A percentile compares a stretch with the other conserved stretches of the same genome.
Evolutionary conservation across 352 stramenopile genomes (phyloP).

Genomic region (Plasmopara viticola): DNA sequence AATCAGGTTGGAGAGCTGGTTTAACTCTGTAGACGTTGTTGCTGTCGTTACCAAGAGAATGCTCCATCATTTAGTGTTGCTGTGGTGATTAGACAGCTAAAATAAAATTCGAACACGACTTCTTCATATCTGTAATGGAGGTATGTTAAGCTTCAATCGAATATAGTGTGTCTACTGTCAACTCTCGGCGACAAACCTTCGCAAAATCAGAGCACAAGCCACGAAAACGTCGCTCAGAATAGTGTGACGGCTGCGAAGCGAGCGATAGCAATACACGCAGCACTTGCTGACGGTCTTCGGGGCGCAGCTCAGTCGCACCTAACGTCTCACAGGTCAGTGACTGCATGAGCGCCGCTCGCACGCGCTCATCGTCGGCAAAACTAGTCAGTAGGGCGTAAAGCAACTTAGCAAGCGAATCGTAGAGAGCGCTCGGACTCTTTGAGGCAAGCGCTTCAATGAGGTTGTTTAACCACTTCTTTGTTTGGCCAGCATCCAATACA

Average conservation of each 20-base stretch:
- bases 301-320: slow-evolving; percentile 31
- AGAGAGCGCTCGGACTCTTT: slow-evolving; percentile 52
- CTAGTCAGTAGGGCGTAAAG: slow-evolving; percentile 46
- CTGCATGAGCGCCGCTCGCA: slow-evolving; percentile 27
- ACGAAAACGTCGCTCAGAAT: slow-evolving; percentile 53
- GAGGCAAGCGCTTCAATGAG: slow-evolving; percentile 40
- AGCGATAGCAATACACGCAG: slow-evolving; percentile 50
- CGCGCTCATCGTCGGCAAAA: slow-evolving; percentile 30
- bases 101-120: slow-evolving; percentile 1
- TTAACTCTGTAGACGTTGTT: slow-evolving; percentile 5
- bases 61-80: slow-evolving; percentile 9
- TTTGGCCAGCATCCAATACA: slow-evolving; percentile 35
- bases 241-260: slow-evolving; percentile 41
- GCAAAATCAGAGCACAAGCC: slow-evolving; percentile 58
- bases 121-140: slow-evolving; percentile 3
- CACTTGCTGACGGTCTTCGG: slow-evolving; percentile 45
- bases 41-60: background rate
- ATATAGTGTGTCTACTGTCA: slow-evolving; percentile 46
- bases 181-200: slow-evolving; percentile 70
- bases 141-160: slow-evolving; percentile 41
- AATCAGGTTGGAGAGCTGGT: slow-evolving; percentile 46
- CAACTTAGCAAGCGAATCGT: slow-evolving; percentile 44
- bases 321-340: slow-evolving; percentile 33
- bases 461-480: slow-evolving; percentile 45
- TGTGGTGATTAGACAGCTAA: background rate